Evolutionary conservation across 768 basidiomycete species (phyloP).

Genomic region (Hygrophoropsis aurantiaca): DNA sequence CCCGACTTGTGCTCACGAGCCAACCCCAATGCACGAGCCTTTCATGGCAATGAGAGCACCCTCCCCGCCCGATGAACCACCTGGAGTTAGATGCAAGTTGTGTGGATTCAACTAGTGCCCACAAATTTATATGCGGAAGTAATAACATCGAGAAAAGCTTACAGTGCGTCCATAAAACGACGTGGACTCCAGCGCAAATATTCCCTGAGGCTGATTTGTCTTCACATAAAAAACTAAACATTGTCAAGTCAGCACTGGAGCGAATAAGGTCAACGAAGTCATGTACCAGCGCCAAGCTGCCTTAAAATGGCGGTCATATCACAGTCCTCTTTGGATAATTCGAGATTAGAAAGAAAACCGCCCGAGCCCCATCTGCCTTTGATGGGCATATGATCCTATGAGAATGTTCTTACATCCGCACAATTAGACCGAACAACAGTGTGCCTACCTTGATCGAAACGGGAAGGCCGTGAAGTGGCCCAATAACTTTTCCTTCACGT

Average conservation of each 20-base stretch:
- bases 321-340: neutral
- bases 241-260: slow-evolving; percentile 13
- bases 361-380: slow-evolving; percentile 34
- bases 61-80: slow-evolving; percentile 49
- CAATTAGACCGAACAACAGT: neutral
- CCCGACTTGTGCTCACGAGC: slow-evolving; percentile 23
- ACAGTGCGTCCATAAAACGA: slow-evolving; percentile 21
- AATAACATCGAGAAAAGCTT: neutral
- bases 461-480: slow-evolving; percentile 36
- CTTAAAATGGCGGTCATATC: slow-evolving; percentile 32
- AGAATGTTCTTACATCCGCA: neutral
- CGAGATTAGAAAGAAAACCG: slow-evolving; percentile 25
- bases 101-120: slow-evolving; percentile 38
- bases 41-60: slow-evolving; percentile 40
- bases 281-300: slow-evolving; percentile 35
- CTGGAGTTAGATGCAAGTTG: slow-evolving; percentile 36
- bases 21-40: slow-evolving; percentile 38
- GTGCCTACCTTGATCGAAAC: slow-evolving; percentile 32
- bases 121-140: slow-evolving; percentile 29
- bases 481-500: slow-evolving; percentile 34
- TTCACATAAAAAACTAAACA: slow-evolving; percentile 34
- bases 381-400: slow-evolving; percentile 35
- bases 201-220: slow-evolving; percentile 35
- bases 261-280: slow-evolving; percentile 17
- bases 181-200: slow-evolving; percentile 32